phyloP scores from a whole-genome alignment of 768 basidiomycete genomes.

The Sarcodon aspratus region DNA sequence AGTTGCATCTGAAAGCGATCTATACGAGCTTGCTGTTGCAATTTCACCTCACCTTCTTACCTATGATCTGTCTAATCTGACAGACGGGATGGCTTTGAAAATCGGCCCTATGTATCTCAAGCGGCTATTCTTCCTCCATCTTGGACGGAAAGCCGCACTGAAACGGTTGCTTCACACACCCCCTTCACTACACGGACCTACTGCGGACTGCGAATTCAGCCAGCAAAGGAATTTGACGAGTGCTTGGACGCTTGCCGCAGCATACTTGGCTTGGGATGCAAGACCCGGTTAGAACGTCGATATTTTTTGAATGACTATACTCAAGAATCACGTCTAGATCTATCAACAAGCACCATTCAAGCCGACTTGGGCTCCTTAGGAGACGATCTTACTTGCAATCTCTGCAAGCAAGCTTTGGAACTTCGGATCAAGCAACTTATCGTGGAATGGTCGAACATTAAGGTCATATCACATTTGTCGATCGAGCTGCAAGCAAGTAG shows the following conservation, averaged over 20 bases:
- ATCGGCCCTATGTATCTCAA: slow-evolving; percentile 31
- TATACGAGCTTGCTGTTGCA: slow-evolving; percentile 24
- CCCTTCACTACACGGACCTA: slow-evolving; percentile 13
- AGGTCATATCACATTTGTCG: not conserved
- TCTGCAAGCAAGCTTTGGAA: not conserved
- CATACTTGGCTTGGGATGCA: slow-evolving; percentile 16
- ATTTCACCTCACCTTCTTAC: slow-evolving; percentile 27
- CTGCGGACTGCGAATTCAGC: slow-evolving; percentile 6
- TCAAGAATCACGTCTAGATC: not conserved
- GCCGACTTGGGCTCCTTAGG: not conserved
- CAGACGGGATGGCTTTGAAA: slow-evolving; percentile 23
- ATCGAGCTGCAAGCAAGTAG: too few species aligned
- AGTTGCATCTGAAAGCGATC: slow-evolving; percentile 22
- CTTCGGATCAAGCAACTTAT: not conserved
- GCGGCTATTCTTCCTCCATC: slow-evolving; percentile 25
- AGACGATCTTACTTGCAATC: not conserved
- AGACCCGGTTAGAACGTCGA: slow-evolving; percentile 8
- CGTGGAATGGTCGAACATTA: not conserved
- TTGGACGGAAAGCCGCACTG: slow-evolving; percentile 23
- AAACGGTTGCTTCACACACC: slow-evolving; percentile 14
- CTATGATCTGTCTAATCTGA: slow-evolving; percentile 18
- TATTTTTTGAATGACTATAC: too few species aligned
- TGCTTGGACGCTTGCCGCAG: slow-evolving; percentile 19
- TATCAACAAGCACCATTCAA: not conserved
- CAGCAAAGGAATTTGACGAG: slow-evolving; percentile 14